A percentile compares a stretch with the other conserved stretches of the same genome.
phyloP scores from a whole-genome alignment of 2,329 filamentous ascomycete species.

The Cladorrhinum sp. region DNA sequence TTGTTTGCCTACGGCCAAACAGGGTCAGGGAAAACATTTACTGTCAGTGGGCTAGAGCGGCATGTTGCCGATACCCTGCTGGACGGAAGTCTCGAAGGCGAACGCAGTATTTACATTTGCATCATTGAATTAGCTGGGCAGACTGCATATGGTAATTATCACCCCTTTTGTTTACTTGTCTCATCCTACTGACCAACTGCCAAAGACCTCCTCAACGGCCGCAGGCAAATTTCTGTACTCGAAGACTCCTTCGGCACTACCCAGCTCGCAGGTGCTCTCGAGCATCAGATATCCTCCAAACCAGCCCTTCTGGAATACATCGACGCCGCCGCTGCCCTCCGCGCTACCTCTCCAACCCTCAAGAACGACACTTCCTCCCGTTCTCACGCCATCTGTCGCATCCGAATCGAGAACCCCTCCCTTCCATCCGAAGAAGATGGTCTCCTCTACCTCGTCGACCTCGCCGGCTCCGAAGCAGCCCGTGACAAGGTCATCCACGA shows the following conservation, averaged over 20 bases:
- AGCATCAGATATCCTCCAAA: constrained; percentile 34
- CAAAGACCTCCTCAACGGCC: constrained; percentile 41
- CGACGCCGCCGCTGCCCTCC: constrained; percentile 38
- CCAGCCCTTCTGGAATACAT: constrained; percentile 34
- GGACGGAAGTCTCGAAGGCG: constrained; percentile 22
- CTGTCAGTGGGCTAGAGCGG: constrained; percentile 41
- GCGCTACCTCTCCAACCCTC: constrained; percentile 41
- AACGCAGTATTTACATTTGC: constrained; percentile 22
- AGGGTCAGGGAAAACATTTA: constrained; percentile 48
- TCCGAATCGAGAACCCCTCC: constrained; percentile 38
- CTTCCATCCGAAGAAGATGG: constrained; percentile 37
- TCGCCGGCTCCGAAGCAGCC: constrained; percentile 48
- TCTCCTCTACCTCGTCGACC: constrained; percentile 45
- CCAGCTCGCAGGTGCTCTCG: constrained; percentile 43
- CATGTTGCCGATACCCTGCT: constrained; percentile 37
- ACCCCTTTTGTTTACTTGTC: no score
- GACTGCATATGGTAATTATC: constrained; percentile 25
- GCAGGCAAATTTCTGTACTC: constrained; percentile 41
- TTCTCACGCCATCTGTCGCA: constrained; percentile 48
- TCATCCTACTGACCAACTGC: background rate
- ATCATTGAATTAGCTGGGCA: constrained; percentile 27
- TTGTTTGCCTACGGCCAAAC: constrained; percentile 50
- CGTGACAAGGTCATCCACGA: constrained; percentile 41
- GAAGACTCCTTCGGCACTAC: constrained; percentile 45
- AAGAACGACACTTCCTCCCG: constrained; percentile 49